Evolutionary conservation across 768 basidiomycete species (phyloP), one percentile per base, ranked within the genome.

Genomic region (Hortiboletus flavorubellus): DNA sequence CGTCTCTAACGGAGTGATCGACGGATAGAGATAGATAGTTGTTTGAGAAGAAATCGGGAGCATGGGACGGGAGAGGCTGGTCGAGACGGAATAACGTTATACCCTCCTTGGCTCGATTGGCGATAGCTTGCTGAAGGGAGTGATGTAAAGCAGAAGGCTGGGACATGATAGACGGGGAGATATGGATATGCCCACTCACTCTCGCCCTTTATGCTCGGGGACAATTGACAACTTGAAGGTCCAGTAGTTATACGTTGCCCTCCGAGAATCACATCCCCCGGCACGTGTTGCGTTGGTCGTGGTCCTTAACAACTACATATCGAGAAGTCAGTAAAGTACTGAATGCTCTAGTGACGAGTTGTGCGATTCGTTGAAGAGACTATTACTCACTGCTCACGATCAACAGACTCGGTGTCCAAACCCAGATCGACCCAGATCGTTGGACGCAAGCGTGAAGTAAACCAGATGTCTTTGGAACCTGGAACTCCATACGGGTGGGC

Each of bases 11-110:
- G 2, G 55, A 48, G 0, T 56, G 41, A 42, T 75, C 74, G 2
- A 65, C 62, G 6, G 77, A 69, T 3, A 83, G 61, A 1, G 80
- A 79, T 11, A 83, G 71, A 57, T 81, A 82, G 59, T 83, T 79
- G 49, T 79, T 82, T 8, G 80, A 78, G 39, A 75, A 76, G 51
- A 78, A 67, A 51, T 78, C 76, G 2, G 64, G 61, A 48, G 60
- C 55, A 55, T 53, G 37, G 14, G 64, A 53, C 5, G 64, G 61
- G 41, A 60, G 64, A 7, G 59, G 64, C 6, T 54, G 31, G 12
- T 64, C 46, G 33, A 64, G 59, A 26, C 11, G 8, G 38, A 64
- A 55, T 43, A 49, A 8, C 6, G 56, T 54, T 46, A 59, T 52
- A 5, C 61, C 61, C 11, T 37, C 23, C 44, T 15, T 55, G 12